Evolutionary conservation across 495 filamentous ascomycete species (phyloP).

Genomic region (Penicillium daleae): DNA sequence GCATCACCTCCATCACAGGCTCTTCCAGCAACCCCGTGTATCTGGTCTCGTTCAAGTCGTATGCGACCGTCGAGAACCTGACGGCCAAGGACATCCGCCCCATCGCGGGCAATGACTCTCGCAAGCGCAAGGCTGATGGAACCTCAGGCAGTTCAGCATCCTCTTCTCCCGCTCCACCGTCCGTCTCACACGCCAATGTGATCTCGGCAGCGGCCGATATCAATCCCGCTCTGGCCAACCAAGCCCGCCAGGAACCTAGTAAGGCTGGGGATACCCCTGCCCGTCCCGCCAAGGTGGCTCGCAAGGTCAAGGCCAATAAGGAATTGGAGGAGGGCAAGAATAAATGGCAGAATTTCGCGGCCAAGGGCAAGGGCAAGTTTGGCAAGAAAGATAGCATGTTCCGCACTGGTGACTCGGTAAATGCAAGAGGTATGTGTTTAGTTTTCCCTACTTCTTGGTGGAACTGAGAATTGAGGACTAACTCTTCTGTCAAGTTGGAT

Average conservation of each 20-base stretch:
- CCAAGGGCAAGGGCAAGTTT: conserved; percentile 77
- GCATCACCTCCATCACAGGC: conserved; percentile 91
- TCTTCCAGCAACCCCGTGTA: conserved; percentile 87
- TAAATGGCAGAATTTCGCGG: conserved; percentile 91
- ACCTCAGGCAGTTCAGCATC: conserved; percentile 58
- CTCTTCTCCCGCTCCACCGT: conserved; percentile 46
- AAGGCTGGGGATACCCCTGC: conserved; percentile 68
- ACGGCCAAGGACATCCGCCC: conserved; percentile 84
- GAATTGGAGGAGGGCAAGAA: conserved; percentile 88
- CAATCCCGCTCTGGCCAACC: conserved; percentile 74
- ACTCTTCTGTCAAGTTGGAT: conserved; percentile 68
- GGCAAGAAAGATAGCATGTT: conserved; percentile 98
- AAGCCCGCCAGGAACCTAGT: conserved; percentile 67
- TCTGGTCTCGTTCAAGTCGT: conserved; percentile 90
- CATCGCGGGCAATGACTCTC: conserved; percentile 63
- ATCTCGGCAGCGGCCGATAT: conserved; percentile 89
- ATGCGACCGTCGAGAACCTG: conserved; percentile 80
- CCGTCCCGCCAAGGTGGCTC: conserved; percentile 65
- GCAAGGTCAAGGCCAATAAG: conserved; percentile 89
- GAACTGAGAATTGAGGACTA: neutral
- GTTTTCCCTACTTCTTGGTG: conserved; percentile 4
- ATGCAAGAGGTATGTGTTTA: conserved; percentile 72
- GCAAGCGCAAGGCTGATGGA: conserved; percentile 91
- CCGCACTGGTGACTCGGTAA: conserved; percentile 81
- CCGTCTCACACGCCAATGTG: conserved; percentile 56